Evolutionary conservation across 1,284 basidiomycete species (phyloP), one percentile per base, ranked within the genome.

Genomic region (Leccinum brunneo-olivaceum): DNA sequence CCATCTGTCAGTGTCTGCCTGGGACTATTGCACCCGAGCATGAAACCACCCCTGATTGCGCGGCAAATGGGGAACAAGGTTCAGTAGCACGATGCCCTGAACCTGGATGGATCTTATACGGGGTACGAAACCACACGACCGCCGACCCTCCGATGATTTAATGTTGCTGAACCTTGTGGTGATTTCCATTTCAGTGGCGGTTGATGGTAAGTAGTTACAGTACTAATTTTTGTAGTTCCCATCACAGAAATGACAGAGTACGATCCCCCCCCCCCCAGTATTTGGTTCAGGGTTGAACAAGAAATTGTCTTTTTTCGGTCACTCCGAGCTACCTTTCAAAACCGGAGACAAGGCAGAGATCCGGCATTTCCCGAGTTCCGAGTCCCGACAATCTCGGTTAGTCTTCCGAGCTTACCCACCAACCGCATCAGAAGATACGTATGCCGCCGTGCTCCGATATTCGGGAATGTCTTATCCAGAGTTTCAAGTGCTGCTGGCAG

Each of bases 31-130:
- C 18, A 18, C 21, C n/a, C 15, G 29, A 32, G n/a, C n/a, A n/a
- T n/a, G n/a, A n/a, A n/a, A n/a, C n/a, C n/a, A n/a, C n/a, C n/a
- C n/a, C n/a, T n/a, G n/a, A n/a, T n/a, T n/a, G n/a, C n/a, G 29
- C 25, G 27, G 27, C 27, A 24, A 29, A 18, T 30, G 16, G 33
- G n/a, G n/a, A 10, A 50, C 5, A 45, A 41, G 29, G 34, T 37
- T 39, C 47, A 20, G 9, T 32, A 19, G 5, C 18, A 32, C 16
- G 25, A 35, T 3, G 25, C 8, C 28, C 19, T 9, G 8, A 30
- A 24, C 32, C 16, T 32, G 28, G 20, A 21, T 10, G 12, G n/a
- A 15, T 16, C n/a, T 30, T 14, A 28, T 28, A 6, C 6, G 10
- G 25, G 25, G 6, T 14, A n/a, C 11, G 11, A n/a, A 16, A 8